A percentile compares a stretch with the other conserved stretches of the same genome.
phyloP scores from a whole-genome alignment of 768 basidiomycete genomes.

The Hemileccinum rubropunctum region DNA sequence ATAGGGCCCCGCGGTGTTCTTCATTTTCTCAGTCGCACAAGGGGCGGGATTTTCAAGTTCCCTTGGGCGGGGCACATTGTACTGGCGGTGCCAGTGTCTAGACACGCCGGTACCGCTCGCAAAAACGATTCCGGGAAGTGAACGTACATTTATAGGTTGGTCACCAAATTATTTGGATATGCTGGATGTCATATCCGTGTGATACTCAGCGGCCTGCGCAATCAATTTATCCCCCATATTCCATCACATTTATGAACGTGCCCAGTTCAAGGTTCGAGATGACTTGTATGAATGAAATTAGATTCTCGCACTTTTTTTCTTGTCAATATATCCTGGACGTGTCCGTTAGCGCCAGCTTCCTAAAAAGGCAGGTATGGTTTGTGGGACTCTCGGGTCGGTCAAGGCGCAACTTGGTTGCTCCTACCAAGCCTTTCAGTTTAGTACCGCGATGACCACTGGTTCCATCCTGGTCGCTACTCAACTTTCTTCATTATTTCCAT shows the following conservation, averaged over 20 bases:
- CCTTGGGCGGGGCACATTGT: constrained; percentile 4
- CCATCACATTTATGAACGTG: too few relatives aligned
- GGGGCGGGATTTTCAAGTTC: constrained; percentile 4
- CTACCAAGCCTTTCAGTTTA: too few relatives aligned
- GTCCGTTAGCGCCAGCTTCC: too few relatives aligned
- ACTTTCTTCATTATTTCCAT: constrained; percentile 61
- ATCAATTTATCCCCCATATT: constrained; percentile 6
- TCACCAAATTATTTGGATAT: constrained; percentile 10
- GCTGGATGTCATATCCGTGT: constrained; percentile 29
- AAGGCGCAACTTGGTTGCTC: too few relatives aligned
- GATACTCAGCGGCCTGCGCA: constrained; percentile 8
- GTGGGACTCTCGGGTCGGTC: too few relatives aligned
- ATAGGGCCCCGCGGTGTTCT: background rate
- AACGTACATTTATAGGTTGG: constrained; percentile 16
- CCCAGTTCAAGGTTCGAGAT: constrained; percentile 5
- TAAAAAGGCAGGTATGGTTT: too few relatives aligned
- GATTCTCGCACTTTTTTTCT: too few relatives aligned
- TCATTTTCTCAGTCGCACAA: background rate
- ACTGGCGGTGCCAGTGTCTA: background rate
- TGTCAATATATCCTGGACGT: too few relatives aligned
- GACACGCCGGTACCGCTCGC: constrained; percentile 21
- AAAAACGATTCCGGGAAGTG: constrained; percentile 14
- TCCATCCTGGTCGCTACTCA: constrained; percentile 53
- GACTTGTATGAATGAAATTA: background rate
- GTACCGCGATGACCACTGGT: constrained; percentile 23